Base-by-base conservation (phyloP, 768 basidiomycete genomes). In the Leucosporidium creatinivorum region DNA sequence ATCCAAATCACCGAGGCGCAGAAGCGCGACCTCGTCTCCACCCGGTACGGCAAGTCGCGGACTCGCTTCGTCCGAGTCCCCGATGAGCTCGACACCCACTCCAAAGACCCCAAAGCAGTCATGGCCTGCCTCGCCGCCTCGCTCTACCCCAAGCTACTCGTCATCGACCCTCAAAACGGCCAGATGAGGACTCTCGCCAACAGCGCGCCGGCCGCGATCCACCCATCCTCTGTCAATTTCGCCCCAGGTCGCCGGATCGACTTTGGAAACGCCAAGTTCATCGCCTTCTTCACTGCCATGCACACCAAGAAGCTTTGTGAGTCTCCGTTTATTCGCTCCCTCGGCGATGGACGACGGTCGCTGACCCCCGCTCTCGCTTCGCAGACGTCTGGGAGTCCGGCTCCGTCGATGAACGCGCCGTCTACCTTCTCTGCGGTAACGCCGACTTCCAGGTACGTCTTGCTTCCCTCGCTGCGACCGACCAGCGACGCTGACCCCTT, bases 221-320 rank as follows among this genome's bases (percentile, higher is more conserved):
- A 97, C 78, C 94, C 93, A 0, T 89, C 90, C 15, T 94, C 91
- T 0, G 84, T 94, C 69, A 98, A 99, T 77, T 92, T 92, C 78
- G 81, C 85, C 23, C 70, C 83, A 78, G 75, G 86, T 81, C 75
- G 80, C 12, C 75, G 78, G 15, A 52, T 67, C 57, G 89, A 93
- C 62, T 87, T 93, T 72, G 87, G 85, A 0, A 84, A 83, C 19
- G 87, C 87, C 68, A 82, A 91, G 77, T 70, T 70, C 55, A 73
- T 67, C 68, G 65, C 63, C n/a, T 68, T 60, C 68, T 68, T 59
- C 61, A 65, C 63, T 39, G 67, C 56, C 62, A 92, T 92, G 91
- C 91, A 92, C 76, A 93, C 93, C 10, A 96, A 91, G 79, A 91
- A 86, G 77, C 79, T 93, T 31, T 94, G 91, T 78, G 89, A 84